Evolutionary conservation across 2,329 filamentous ascomycete genomes (phyloP).

Genomic region (Aspergillus ochraceus): DNA sequence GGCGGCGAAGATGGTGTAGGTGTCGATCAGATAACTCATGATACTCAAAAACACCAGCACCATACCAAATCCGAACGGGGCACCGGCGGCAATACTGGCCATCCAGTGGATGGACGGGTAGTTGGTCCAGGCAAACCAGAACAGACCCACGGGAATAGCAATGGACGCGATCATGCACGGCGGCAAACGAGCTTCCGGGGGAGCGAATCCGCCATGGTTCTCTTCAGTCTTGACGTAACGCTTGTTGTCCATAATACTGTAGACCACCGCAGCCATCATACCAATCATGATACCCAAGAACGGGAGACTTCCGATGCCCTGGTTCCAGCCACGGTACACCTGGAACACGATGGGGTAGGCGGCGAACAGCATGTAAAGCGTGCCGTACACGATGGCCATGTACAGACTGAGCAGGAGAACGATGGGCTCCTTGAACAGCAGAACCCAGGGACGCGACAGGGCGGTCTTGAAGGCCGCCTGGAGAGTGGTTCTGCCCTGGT

Average conservation of each 20-base stretch:
- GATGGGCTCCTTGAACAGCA: conserved; percentile 54
- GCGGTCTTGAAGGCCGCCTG: conserved; percentile 47
- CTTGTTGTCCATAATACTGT: conserved; percentile 43
- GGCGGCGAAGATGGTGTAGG: conserved; percentile 46
- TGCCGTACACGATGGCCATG: conserved; percentile 53
- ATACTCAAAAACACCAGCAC: conserved; percentile 43
- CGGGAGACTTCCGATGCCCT: conserved; percentile 49
- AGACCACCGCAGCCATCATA: conserved; percentile 41
- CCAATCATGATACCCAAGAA: conserved; percentile 52
- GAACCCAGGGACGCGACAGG: conserved; percentile 50
- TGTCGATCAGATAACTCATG: conserved; percentile 46
- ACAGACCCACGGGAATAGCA: conserved; percentile 56
- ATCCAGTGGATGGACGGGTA: conserved; percentile 44
- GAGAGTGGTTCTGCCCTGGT: conserved; percentile 44
- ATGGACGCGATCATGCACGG: conserved; percentile 51
- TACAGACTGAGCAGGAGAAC: conserved; percentile 52
- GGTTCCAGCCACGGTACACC: conserved; percentile 46
- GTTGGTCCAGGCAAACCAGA: conserved; percentile 63
- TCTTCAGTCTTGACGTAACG: conserved; percentile 44
- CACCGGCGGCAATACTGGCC: conserved; percentile 36
- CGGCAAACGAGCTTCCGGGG: conserved; percentile 59
- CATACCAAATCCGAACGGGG: conserved; percentile 45
- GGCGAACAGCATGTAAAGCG: conserved; percentile 55
- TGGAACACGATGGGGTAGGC: conserved; percentile 54
- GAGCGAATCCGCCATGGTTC: conserved; percentile 55